A percentile compares a stretch with the other conserved stretches of the same genome.
Evolutionary conservation across 305 asterid genomes (phyloP).

Genomic region (Fraxinus angustifolia): DNA sequence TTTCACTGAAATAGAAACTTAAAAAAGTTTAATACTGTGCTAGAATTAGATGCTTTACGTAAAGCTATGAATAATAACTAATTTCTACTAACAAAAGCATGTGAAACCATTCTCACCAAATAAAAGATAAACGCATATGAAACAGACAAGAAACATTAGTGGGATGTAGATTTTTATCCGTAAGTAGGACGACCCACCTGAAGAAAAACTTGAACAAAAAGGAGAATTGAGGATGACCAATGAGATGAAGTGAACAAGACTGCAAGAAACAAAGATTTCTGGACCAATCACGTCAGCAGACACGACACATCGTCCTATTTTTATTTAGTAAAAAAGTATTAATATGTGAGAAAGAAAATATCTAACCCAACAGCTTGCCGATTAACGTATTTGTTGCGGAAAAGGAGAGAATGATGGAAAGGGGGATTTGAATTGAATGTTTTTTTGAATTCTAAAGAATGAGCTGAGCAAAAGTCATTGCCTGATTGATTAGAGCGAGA

Average conservation of each 20-base stretch:
- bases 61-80: constrained; percentile 1
- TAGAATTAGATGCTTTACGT: not conserved
- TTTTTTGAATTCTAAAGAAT: not conserved
- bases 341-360: not conserved
- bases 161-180: not conserved
- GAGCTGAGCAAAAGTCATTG: not conserved
- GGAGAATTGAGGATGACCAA: not conserved
- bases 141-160: not conserved
- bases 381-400: not conserved
- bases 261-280: not conserved
- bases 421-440: not conserved
- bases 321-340: not conserved
- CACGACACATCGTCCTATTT: not conserved
- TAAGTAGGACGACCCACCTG: not conserved
- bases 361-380: not conserved
- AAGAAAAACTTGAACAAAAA: not conserved
- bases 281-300: not conserved
- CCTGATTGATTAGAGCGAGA: not conserved
- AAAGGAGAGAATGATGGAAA: not conserved
- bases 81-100: not conserved
- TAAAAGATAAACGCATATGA: not conserved
- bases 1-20: not conserved
- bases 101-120: not conserved
- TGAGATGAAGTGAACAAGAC: not conserved
- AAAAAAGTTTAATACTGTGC: not conserved